Conservation (phyloP, 2,329 filamentous ascomycete species). For the Penicillium sp. region DNA sequence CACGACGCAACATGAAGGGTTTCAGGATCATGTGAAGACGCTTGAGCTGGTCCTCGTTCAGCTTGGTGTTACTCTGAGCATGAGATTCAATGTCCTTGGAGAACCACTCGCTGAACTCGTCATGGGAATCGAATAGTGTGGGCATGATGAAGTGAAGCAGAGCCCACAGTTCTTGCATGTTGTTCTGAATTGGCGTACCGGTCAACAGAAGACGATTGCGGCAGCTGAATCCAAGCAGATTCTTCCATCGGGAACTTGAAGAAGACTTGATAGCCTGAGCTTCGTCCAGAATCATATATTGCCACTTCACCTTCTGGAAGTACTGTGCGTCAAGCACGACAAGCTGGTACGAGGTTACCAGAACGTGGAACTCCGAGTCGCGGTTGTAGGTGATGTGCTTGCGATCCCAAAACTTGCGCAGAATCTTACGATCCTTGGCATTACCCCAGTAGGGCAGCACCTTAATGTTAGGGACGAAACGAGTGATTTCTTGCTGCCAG, state of each 20-base stretch:
- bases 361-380: slow-evolving; percentile 90
- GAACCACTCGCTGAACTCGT: slow-evolving; percentile 54
- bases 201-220: slow-evolving; percentile 90
- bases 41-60: slow-evolving; percentile 96
- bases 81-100: slow-evolving; percentile 81
- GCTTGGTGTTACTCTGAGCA: slow-evolving; percentile 97
- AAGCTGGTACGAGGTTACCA: slow-evolving; percentile 94
- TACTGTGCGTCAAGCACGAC: slow-evolving; percentile 95
- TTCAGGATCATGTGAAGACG: slow-evolving; percentile 98
- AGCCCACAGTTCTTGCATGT: slow-evolving; percentile 99
- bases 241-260: slow-evolving; percentile 94
- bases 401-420: slow-evolving; percentile 98
- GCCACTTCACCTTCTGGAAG: slow-evolving; percentile 99
- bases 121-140: slow-evolving; percentile 73
- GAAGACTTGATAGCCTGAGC: slow-evolving; percentile 99
- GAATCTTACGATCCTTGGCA: slow-evolving; percentile 86
- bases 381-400: slow-evolving; percentile 94
- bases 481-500: slow-evolving; percentile 97
- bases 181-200: slow-evolving; percentile 97
- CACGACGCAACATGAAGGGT: slow-evolving; percentile 98
- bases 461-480: slow-evolving; percentile 91
- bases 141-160: slow-evolving; percentile 99
- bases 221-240: slow-evolving; percentile 86
- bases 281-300: slow-evolving; percentile 99
- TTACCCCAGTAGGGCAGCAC: slow-evolving; percentile 97